Evolutionary conservation across 805 yeast species (phyloP), one percentile per base, ranked within the genome.

Genomic region (Saccharomycopsis sp.): DNA sequence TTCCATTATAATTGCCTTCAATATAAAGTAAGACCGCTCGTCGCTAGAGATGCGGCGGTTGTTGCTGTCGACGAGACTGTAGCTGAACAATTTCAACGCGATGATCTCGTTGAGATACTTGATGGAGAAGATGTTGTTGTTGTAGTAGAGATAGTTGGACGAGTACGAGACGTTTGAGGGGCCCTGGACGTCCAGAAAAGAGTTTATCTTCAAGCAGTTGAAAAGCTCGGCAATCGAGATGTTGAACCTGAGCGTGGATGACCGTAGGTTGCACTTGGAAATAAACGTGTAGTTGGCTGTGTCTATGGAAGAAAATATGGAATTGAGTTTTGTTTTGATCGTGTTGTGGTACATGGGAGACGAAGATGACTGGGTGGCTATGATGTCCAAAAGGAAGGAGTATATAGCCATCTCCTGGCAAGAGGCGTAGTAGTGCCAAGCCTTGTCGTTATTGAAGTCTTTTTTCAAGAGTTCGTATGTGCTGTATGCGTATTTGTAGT

Each of bases 321-420:
- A 73, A 57, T 82, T 87, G 54, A 76, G 74, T 16, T 84, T 73
- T 50, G 78, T 75, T 63, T 81, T 83, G 7, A 68, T 59, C 1
- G 76, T 68, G 24, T 71, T 69, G 1, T 75, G 73, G 72, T 73
- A 64, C 64, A 69, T 61, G 73, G 75, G 67, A 69, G 76, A 68
- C 61, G 68, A 63, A 61, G 63, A 53, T 63, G 56, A 20, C 47
- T 57, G 52, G 8, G 40, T 29, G 2, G 51, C 47, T n/a, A 62
- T 53, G 9, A 74, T 66, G 3, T 76, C 91, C 70, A 92, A 75
- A 2, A 91, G 71, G 24, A 86, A 73, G 1, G 95, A 82, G 1
- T 85, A 75, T 0, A 91, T 87, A 64, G 89, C 84, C 87, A 90
- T 88, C 70, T 92, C 97, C 63, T 91, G 91, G n/a, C 87, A 76